Percentiles rank a stretch among this genome's conserved stretches.
Conservation (phyloP, 306 rosid genomes). For the Glycine tomentella region DNA sequence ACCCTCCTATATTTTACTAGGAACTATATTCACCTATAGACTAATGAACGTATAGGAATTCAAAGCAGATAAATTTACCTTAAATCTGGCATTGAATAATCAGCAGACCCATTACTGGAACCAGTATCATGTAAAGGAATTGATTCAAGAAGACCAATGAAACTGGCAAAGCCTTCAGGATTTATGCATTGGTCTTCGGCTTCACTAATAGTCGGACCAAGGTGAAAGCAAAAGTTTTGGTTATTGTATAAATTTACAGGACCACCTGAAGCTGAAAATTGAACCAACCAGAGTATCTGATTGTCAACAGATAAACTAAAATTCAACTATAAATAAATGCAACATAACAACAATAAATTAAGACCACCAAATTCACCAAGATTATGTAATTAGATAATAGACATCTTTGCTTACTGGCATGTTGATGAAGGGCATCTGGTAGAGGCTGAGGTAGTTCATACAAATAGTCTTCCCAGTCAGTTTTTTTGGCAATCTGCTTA, state of each 20-base stretch:
- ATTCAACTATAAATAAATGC: conserved; percentile 30
- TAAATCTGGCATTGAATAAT: conserved; percentile 70
- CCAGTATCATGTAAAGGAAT: conserved; percentile 82
- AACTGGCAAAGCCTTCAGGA: conserved; percentile 85
- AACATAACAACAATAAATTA: conserved; percentile 9
- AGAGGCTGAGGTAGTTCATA: conserved; percentile 70
- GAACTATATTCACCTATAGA: conserved; percentile 35
- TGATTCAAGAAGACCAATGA: conserved; percentile 85
- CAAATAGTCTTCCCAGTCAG: conserved; percentile 58
- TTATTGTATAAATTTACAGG: conserved; percentile 70
- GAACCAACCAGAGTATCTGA: conserved; percentile 34
- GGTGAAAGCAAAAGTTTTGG: conserved; percentile 76
- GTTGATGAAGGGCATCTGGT: conserved; percentile 61
- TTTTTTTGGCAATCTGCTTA: conserved; percentile 54
- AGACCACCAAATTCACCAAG: conserved; percentile 19
- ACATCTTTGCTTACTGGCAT: conserved; percentile 69
- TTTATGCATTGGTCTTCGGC: conserved; percentile 76
- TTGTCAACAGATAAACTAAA: conserved; percentile 26
- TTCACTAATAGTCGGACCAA: conserved; percentile 62
- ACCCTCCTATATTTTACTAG: conserved; percentile 28
- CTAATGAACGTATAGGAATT: conserved; percentile 33
- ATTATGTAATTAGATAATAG: conserved; percentile 33
- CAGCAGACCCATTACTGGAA: conserved; percentile 69
- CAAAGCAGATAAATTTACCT: conserved; percentile 60
- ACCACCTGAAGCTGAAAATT: conserved; percentile 62